Evolutionary conservation across 2,329 filamentous ascomycete species (phyloP), one percentile per base, ranked within the genome.

Genomic region (Colletotrichum cereale): DNA sequence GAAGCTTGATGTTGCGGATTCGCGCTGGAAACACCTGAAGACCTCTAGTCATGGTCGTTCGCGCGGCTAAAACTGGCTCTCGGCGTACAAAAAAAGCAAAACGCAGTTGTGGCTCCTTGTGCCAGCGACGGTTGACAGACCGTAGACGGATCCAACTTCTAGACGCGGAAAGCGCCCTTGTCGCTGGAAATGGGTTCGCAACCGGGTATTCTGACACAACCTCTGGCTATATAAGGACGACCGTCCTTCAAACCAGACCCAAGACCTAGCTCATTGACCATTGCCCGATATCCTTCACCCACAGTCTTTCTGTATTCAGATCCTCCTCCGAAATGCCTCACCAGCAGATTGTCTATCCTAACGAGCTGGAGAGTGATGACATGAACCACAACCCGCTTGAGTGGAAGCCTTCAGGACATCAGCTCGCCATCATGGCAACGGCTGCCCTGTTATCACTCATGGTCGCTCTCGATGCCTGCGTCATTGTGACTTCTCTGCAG

Each of bases 401-500:
- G 6, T 67, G 50, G 57, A 62, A 12, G 16, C 66, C 57, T 38
- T 56, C 48, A 14, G 11, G 26, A 10, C 38, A 12, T 14, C 16
- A 62, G 3, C n/a, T 55, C 2, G 18, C 24, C 14, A 62, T 62
- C 21, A 68, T 68, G 26, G 31, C 48, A 44, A 68, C 50, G 11
- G 10, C 31, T 8, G 24, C 66, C n/a, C 24, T 68, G 14, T n/a
- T 68, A 14, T 68, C 57, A 18, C 66, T 68, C 21, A 56, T 62
- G 29, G 57, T 68, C 21, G 48, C 66, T 26, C 48, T 68, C 14
- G 47, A 68, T n/a, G 50, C 66, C 34, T 61, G n/a, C 40, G 29
- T 62, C 34, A 68, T 68, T 56, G 38, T 62, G 4, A 68, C 66
- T 2, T 68, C 66, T 16, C 53, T 67, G 21, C 26, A 56, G 10